Evolutionary conservation across 2,329 filamentous ascomycete species (phyloP).

Genomic region (Byssochlamys sp.): DNA sequence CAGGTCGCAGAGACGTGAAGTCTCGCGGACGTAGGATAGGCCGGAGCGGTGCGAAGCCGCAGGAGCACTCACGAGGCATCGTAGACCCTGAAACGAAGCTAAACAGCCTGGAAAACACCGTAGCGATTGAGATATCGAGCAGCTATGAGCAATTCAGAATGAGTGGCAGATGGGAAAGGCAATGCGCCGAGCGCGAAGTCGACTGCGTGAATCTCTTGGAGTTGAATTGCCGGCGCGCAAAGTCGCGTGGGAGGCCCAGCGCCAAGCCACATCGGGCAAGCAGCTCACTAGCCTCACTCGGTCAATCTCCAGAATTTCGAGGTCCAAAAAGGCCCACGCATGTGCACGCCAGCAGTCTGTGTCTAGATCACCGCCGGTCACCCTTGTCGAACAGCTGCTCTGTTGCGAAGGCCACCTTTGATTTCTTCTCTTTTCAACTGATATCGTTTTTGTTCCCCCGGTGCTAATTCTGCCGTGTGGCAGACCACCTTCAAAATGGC

Average conservation of each 20-base stretch:
- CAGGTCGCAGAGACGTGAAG: not conserved
- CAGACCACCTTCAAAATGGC: conserved; percentile 35
- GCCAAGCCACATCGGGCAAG: conserved; percentile 28
- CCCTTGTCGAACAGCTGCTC: conserved; percentile 8
- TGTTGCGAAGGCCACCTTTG: conserved; percentile 5
- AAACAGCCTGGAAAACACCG: conserved; percentile 22
- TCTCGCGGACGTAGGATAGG: not conserved
- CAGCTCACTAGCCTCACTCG: conserved; percentile 31
- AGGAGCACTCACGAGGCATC: conserved; percentile 34
- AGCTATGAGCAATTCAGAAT: not conserved
- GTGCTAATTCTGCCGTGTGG: conserved; percentile 19
- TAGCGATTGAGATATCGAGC: conserved; percentile 10
- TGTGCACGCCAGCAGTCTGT: conserved; percentile 10
- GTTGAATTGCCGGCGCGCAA: not conserved
- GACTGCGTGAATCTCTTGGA: not conserved
- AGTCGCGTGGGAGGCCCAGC: conserved; percentile 21
- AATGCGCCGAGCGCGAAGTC: not conserved
- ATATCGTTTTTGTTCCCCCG: conserved; percentile 5
- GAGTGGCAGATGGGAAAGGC: not conserved
- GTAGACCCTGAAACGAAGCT: conserved; percentile 12
- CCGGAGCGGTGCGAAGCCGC: conserved; percentile 4
- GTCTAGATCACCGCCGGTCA: conserved; percentile 16
- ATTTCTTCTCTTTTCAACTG: conserved; percentile 5
- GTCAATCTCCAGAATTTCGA: conserved; percentile 26
- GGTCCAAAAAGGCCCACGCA: conserved; percentile 13